Base-by-base conservation (phyloP, 306 rosid species). In the Vachellia collinsii region DNA sequence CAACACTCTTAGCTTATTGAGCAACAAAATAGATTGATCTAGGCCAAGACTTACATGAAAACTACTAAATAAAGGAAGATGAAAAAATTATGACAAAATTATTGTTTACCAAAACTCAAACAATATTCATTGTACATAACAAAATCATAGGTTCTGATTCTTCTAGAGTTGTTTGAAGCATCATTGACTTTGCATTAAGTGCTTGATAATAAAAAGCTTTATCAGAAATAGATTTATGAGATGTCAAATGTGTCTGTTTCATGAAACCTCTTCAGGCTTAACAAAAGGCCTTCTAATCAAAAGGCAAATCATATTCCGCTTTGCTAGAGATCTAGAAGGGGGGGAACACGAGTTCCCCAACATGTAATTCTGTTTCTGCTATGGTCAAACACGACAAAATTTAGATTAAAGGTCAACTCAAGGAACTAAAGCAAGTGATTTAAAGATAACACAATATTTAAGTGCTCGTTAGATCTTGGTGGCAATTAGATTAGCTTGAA, bases 1-100 rank as follows among this genome's bases (percentile, higher is more conserved):
- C 74, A 43, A 43, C 8, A 16, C 20, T 70, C 56, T 11, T 44
- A 13, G 56, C 56, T 98, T 94, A 70, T 3, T 44, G 17, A 44
- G 54, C 74, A 43, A 43, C 2, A 23, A 44, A 70, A 70, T 13
- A 4, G 19, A 70, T 43, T 4, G 53, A 6, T 3, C 20, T 70
- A 5, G 56, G 50, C n/a, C 56, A 23, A 43, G 53, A 68, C 8
- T 43, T 17, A 42, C 34, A 68, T 68, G 29, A 68, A 41, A 34
- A 41, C 29, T 68, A 42, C 53, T 53, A 68, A 68, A 41, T 23
- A 42, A 68, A 68, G 73, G 19, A 8, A 20, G 36, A 68, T n/a
- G 73, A 41, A 41, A 41, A 41, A 68, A 19, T 19, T 51, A 68
- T 8, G 29, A 68, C 8, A 68, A 8, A 41, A 41, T 68, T 42